Conservation (phyloP, 768 basidiomycete genomes). For the Tricholoma sp. region DNA sequence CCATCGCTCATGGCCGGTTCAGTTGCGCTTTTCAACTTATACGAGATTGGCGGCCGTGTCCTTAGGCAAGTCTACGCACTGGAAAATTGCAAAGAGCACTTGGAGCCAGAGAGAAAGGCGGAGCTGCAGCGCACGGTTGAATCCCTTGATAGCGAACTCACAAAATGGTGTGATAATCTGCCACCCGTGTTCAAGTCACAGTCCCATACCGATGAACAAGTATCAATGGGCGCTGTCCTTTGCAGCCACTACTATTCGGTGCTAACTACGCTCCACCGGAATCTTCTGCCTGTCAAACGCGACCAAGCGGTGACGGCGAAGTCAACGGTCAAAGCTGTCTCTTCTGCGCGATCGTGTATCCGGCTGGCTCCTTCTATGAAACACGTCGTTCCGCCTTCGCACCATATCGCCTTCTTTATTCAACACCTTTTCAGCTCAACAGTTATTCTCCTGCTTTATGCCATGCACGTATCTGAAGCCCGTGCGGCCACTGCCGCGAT, state of each 20-base stretch:
- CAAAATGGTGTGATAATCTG: slow-evolving; percentile 79
- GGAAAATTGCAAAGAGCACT: slow-evolving; percentile 67
- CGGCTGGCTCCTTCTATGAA: slow-evolving; percentile 81
- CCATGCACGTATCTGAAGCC: slow-evolving; percentile 75
- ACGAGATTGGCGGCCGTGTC: slow-evolving; percentile 81
- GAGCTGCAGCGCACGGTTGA: slow-evolving; percentile 81
- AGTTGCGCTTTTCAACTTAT: slow-evolving; percentile 69
- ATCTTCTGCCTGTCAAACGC: slow-evolving; percentile 75
- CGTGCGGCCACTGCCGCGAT: slow-evolving; percentile 66
- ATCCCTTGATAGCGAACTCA: slow-evolving; percentile 67
- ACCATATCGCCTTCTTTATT: slow-evolving; percentile 85
- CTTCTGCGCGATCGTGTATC: slow-evolving; percentile 82
- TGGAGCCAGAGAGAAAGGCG: slow-evolving; percentile 68
- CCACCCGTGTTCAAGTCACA: slow-evolving; percentile 72
- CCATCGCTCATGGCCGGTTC: slow-evolving; percentile 80
- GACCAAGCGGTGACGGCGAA: slow-evolving; percentile 65
- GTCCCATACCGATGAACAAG: slow-evolving; percentile 71
- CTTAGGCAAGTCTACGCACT: slow-evolving; percentile 80
- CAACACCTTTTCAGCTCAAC: slow-evolving; percentile 88
- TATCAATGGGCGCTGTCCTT: slow-evolving; percentile 79
- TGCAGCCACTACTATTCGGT: slow-evolving; percentile 90
- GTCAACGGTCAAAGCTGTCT: slow-evolving; percentile 76
- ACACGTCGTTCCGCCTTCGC: slow-evolving; percentile 78
- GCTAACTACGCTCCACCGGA: slow-evolving; percentile 82
- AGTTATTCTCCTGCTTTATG: slow-evolving; percentile 78